Evolutionary conservation across 805 yeast species (phyloP).

Genomic region (Saccharomycopsis microspora): DNA sequence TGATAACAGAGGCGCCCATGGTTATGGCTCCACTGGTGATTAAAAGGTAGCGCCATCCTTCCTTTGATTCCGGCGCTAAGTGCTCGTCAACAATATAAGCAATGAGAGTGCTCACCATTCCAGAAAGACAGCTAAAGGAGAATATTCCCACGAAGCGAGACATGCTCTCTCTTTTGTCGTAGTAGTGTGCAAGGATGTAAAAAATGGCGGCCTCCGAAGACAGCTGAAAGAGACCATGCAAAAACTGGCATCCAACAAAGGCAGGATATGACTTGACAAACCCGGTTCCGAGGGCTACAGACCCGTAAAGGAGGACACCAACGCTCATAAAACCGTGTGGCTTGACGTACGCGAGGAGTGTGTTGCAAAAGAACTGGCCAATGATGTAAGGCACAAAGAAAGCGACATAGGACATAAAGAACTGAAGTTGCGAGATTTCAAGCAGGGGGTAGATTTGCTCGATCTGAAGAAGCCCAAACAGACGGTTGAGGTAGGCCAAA

Average conservation of each 20-base stretch:
- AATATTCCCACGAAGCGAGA: slow-evolving; percentile 54
- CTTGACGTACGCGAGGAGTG: slow-evolving; percentile 39
- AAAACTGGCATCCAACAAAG: slow-evolving; percentile 47
- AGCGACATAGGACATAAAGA: slow-evolving; percentile 51
- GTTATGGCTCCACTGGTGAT: slow-evolving; percentile 34
- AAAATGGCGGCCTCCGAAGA: slow-evolving; percentile 69
- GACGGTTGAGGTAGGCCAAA: slow-evolving; percentile 8
- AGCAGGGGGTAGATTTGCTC: slow-evolving; percentile 54
- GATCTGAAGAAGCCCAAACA: slow-evolving; percentile 46
- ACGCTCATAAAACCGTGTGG: slow-evolving; percentile 55
- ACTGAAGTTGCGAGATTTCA: slow-evolving; percentile 42
- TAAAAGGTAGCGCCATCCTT: slow-evolving; percentile 42
- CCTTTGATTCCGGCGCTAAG: slow-evolving; percentile 35
- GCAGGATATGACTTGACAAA: slow-evolving; percentile 47
- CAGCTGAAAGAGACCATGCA: slow-evolving; percentile 58
- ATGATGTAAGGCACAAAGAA: slow-evolving; percentile 61
- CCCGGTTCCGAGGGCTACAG: slow-evolving; percentile 53
- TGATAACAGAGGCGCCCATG: slow-evolving; percentile 20
- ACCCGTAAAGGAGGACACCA: slow-evolving; percentile 52
- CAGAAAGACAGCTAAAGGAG: slow-evolving; percentile 60
- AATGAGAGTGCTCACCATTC: slow-evolving; percentile 66
- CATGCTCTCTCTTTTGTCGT: slow-evolving; percentile 54
- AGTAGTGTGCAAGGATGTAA: slow-evolving; percentile 56
- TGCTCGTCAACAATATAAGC: slow-evolving; percentile 47
- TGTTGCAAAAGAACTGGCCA: slow-evolving; percentile 59